Base-by-base conservation (phyloP, 1,284 basidiomycete genomes). In the Ustilago bromivora region DNA sequence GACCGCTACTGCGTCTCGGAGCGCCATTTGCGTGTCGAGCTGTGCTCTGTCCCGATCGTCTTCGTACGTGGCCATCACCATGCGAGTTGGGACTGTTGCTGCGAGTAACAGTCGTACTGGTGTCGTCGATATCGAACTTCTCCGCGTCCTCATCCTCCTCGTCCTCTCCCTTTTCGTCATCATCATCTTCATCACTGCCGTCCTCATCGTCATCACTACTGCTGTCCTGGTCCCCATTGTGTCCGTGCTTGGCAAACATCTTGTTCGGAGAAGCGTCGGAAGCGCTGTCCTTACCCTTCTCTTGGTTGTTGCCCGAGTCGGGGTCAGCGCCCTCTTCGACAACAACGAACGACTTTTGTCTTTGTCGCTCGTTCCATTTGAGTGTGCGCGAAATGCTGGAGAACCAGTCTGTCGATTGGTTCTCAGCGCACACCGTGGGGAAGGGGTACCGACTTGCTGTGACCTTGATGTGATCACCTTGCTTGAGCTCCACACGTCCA, bases 401-500 rank as follows among this genome's bases (percentile, higher is more conserved):
- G 91, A 99, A 99, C 97, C 97, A 99, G 85, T 99, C 96, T 3
- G 93, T 95, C 8, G 94, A 96, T 86, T 98, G 96, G 78, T 96
- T 97, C 84, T 98, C 94, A 11, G 94, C 94, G 84, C 95, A 98
- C 6, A 99, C 95, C 1, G 97, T 99, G 0, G 97, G 97, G 90
- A 99, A 99, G 4, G 97, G 97, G 87, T 96, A 99, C 84, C 93
- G 95, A 4, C 96, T 98, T 0, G 97, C 97, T 0, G 94, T 96
- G 69, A 99, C 92, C 88, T 97, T 99, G 89, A 99, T 98, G 86
- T 99, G 97, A 85, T 99, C 97, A 53, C 97, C 97, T 91, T 98
- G 82, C 49, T 78, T 76, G 47, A 85, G 75, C 87, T 99, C 97
- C 15, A 99, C 93, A 32, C 97, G 91, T 1, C 97, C 97, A 57